Percentiles rank a stretch among this genome's conserved stretches.
phyloP scores from a whole-genome alignment of 2,329 filamentous ascomycete genomes.

The Botrytis sinoallii region DNA sequence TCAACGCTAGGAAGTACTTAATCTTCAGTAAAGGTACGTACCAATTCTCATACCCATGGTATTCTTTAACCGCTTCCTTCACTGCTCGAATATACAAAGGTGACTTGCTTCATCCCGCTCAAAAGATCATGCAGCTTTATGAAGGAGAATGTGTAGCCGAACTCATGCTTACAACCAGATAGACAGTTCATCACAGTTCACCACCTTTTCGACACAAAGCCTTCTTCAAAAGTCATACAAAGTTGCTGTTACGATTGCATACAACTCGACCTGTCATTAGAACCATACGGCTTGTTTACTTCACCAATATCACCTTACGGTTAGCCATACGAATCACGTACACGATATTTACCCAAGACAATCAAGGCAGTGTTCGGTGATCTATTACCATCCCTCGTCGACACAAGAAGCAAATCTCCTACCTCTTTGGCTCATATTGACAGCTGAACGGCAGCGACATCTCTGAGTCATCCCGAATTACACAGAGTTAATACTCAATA shows the following conservation, averaged over 20 bases:
- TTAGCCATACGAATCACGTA: neutral
- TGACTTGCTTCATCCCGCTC: constrained; percentile 4
- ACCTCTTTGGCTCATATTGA: neutral
- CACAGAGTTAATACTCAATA: neutral
- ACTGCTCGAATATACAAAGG: neutral
- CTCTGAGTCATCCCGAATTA: neutral
- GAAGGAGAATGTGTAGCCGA: neutral
- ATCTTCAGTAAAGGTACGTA: neutral
- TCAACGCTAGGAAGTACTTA: neutral
- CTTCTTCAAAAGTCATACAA: neutral
- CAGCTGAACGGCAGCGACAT: neutral
- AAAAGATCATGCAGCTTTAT: neutral
- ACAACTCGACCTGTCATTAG: neutral
- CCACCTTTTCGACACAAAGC: neutral
- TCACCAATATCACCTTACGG: neutral
- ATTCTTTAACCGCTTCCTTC: neutral
- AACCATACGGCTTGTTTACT: neutral
- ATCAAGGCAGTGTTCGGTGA: neutral
- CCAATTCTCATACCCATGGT: neutral
- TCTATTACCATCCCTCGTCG: neutral
- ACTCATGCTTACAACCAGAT: neutral
- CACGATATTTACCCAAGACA: neutral
- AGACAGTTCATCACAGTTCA: neutral
- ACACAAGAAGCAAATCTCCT: neutral
- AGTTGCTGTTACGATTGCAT: neutral